phyloP scores from a whole-genome alignment of 495 filamentous ascomycete genomes.

The Staphylotrichum longicolle region DNA sequence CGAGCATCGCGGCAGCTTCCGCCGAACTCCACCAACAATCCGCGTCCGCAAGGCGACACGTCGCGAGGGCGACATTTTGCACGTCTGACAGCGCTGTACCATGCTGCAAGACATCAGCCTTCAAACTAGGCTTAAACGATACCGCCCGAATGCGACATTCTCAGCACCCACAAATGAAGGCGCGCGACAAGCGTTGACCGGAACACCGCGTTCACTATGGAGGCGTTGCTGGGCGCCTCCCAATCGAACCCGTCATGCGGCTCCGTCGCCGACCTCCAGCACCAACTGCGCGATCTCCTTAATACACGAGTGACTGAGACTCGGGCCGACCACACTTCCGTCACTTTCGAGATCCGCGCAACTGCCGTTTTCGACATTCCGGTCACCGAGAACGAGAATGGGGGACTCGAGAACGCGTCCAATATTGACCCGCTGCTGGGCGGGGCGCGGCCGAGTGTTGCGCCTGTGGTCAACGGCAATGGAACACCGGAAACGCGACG shows the following conservation, averaged over 20 bases:
- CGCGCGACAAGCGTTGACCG: no score
- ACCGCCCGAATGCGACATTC: no score
- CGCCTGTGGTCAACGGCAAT: slow-evolving; percentile 12
- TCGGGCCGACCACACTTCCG: slow-evolving; percentile 42
- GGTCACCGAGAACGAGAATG: slow-evolving; percentile 34
- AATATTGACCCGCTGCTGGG: slow-evolving; percentile 32
- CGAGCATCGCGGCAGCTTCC: no score
- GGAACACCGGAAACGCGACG: slow-evolving; percentile 17
- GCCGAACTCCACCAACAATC: no score
- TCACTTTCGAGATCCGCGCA: slow-evolving; percentile 40
- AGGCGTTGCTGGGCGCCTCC: slow-evolving; percentile 36
- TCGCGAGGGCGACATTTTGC: no score
- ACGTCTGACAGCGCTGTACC: no score
- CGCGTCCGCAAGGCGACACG: no score
- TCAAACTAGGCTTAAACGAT: no score
- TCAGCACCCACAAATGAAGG: no score
- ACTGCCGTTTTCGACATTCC: slow-evolving; percentile 38
- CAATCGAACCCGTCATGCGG: slow-evolving; percentile 35
- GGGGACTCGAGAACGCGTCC: slow-evolving; percentile 27
- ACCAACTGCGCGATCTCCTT: slow-evolving; percentile 37
- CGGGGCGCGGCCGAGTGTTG: slow-evolving; percentile 21
- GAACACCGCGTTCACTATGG: slow-evolving; percentile 27
- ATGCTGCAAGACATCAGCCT: no score
- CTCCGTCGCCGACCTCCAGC: slow-evolving; percentile 43
- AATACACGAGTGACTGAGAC: slow-evolving; percentile 37